Evolutionary conservation across 305 asterid genomes (phyloP), one percentile per base, ranked within the genome.

Genomic region (Rubia balearica): DNA sequence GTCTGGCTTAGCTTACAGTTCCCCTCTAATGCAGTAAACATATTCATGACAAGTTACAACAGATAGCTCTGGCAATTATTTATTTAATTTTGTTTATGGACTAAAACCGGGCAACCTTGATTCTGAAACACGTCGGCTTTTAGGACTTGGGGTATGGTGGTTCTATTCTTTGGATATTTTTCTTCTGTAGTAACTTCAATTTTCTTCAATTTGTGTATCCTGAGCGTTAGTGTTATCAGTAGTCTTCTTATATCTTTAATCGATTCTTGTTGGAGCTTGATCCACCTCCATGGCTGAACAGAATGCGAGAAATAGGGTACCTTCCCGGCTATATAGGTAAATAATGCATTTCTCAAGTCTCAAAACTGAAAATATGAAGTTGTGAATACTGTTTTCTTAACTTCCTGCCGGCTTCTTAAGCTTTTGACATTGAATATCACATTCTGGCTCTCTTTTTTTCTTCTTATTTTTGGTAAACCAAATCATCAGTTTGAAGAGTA

Each of bases 301-400:
- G 97, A 83, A 94, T 91, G 97, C 86, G 95, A 69, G 95, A 91
- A 85, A 79, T 94, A 61, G 98, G 98, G 75, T 94, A 94, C 73
- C 98, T 96, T n/a, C 97, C 95, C 64, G 97, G 91, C 77, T 94
- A 94, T 88, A 75, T 94, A 84, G 98, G 98, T 94, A n/a, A 88
- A 73, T 72, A 17, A 56, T 16, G 49, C 27, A 2, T 49, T 72
- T 46, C 36, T 27, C n/a, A 6, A 8, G 63, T 68, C 40, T 61
- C 68, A 9, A 43, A 36, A 56, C 19, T 19, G 56, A 49, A 49
- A 14, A 49, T 49, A 19, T 46, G 14, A 10, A 46, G 51, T 45
- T 45, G 12, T 45, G 51, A 40, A 16, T 1, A 3, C 51, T 2
- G 51, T 11, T 11, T 48, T 48, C n/a, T 49, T 5, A 0, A 33